Evolutionary conservation across 352 stramenopile species (phyloP).

Genomic region (Hyaloperonospora arabidopsidis): DNA sequence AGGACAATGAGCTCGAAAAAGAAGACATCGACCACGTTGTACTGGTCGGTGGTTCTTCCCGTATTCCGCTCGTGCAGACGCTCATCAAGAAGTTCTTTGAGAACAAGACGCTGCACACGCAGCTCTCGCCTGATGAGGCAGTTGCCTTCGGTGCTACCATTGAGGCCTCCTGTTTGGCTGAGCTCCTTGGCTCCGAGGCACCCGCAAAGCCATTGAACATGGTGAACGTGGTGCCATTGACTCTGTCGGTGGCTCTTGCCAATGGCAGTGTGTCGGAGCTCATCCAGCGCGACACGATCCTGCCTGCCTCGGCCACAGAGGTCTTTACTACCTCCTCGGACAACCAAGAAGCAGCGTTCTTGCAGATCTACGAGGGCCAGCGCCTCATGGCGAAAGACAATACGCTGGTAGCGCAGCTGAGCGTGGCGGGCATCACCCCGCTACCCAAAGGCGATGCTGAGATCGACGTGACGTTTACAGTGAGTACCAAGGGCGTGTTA

Average conservation of each 20-base stretch:
- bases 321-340: constrained; percentile 88
- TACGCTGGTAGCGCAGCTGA: constrained; percentile 87
- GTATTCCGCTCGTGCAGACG: constrained; percentile 93
- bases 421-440: constrained; percentile 82
- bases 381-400: constrained; percentile 96
- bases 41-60: constrained; percentile 93
- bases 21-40: constrained; percentile 93
- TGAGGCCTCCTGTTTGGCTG: constrained; percentile 59
- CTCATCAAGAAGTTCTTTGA: constrained; percentile 83
- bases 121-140: constrained; percentile 87
- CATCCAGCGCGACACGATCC: constrained; percentile 86
- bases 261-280: constrained; percentile 90
- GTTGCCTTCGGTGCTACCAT: constrained; percentile 87
- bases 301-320: constrained; percentile 77
- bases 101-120: constrained; percentile 70
- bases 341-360: constrained; percentile 86
- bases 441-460: constrained; percentile 87
- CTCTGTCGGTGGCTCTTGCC: constrained; percentile 85
- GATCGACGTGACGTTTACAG: constrained; percentile 89
- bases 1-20: constrained; percentile 71
- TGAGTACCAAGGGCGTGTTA: constrained; percentile 91
- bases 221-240: constrained; percentile 90
- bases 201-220: constrained; percentile 59
- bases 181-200: constrained; percentile 62
- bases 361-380: constrained; percentile 94